Evolutionary conservation across 2,329 filamentous ascomycete species (phyloP), one percentile per base, ranked within the genome.

Genomic region (Byssoonygena ceratinophila): DNA sequence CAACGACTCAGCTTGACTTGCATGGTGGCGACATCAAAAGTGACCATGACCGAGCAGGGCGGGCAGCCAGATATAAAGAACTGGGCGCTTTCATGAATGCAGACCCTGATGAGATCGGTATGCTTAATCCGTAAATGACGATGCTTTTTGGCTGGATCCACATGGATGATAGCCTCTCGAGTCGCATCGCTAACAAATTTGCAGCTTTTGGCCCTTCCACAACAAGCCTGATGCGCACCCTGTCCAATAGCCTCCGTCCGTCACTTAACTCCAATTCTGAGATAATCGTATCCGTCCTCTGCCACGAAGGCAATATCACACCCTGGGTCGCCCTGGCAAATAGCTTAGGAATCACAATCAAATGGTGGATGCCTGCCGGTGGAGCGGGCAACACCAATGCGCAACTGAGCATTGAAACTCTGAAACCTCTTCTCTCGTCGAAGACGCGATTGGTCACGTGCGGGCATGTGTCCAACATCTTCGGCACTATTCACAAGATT

Each of bases 181-280:
- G 4, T 23, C 39, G 2, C 20, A 1, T 48, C n/a, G 22, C 46
- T 48, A 37, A 48, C 20, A 36, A 29, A 6, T 11, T 20, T 2
- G 31, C 20, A 51, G 47, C 36, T 8, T 51, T 88, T 51, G 85
- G 85, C 1, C 71, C 82, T 0, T 87, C 85, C 1, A 86, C 85
- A 0, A 90, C 86, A 0, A 85, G 88, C 63, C 76, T 89, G 8
- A 79, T 88, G 60, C 80, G 84, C 58, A 90, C 46, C 46, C 18
- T 48, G 8, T 48, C 46, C 18, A 31, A 48, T 37, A 37, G 31
- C 1, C 46, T 48, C 20, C 46, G 46, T 25, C 46, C 46, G 16
- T 37, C 18, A n/a, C 46, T 48, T 31, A 48, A 48, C 20, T 48
- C 46, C 23, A 48, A 48, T 20, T 48, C 46, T 8, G 46, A 48